Conservation (phyloP, 768 basidiomycete species). For the Pleurotus cornucopiae region DNA sequence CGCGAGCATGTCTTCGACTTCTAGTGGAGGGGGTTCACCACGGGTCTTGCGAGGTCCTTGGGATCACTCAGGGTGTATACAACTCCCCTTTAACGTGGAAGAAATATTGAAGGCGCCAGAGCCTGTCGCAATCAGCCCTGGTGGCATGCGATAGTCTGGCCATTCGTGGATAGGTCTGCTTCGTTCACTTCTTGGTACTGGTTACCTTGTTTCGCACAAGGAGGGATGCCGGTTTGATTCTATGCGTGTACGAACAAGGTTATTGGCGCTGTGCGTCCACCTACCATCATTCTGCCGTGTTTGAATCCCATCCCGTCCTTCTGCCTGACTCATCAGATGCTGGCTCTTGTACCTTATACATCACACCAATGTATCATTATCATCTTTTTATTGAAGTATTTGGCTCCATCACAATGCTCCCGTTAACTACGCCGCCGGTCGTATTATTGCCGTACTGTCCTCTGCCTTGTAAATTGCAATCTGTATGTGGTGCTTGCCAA, state of each 20-base stretch:
- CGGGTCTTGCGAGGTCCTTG: conserved; percentile 46
- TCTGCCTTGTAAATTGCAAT: no score
- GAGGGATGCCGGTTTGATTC: no score
- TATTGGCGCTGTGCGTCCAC: neutral
- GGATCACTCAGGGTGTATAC: conserved; percentile 49
- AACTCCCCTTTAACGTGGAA: conserved; percentile 40
- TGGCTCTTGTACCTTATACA: neutral
- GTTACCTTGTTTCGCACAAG: neutral
- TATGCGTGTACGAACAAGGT: no score
- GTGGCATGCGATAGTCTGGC: neutral
- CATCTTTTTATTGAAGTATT: no score
- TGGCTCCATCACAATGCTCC: no score
- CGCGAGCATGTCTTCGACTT: conserved; percentile 1
- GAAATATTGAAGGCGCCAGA: conserved; percentile 40
- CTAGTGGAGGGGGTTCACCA: conserved; percentile 7
- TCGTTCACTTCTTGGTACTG: neutral
- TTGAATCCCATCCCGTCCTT: neutral
- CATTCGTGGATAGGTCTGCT: no score
- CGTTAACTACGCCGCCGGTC: no score
- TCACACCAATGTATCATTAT: no score
- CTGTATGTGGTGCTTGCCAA: no score
- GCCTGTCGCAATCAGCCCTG: conserved; percentile 34
- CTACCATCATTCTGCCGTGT: neutral
- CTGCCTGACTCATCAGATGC: neutral
- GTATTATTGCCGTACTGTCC: no score